A percentile compares a stretch with the other conserved stretches of the same genome.
Evolutionary conservation across 345 rosid species (phyloP).

Genomic region (Gynandropsis gynandra): DNA sequence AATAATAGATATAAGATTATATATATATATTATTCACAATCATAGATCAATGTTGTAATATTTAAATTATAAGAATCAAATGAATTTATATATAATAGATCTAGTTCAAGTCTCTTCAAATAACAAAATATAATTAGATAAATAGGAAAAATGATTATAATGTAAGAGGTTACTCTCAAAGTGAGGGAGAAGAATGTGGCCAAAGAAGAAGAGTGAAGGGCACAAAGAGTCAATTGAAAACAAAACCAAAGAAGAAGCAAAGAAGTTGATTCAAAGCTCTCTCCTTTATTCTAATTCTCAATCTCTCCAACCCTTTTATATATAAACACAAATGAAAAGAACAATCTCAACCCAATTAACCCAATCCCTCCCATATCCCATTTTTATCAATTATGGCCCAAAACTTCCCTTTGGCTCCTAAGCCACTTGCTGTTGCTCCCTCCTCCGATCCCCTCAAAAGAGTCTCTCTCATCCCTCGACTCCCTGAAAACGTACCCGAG

Average conservation of each 20-base stretch:
- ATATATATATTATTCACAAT: too few species aligned
- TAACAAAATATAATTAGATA: too few species aligned
- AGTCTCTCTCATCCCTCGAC: constrained; percentile 31
- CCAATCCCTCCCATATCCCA: constrained; percentile 9
- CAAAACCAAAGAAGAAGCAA: constrained; percentile 55
- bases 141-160: too few species aligned
- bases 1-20: too few species aligned
- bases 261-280: constrained; percentile 55
- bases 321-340: constrained; percentile 1
- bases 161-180: too few species aligned
- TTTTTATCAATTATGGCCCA: constrained; percentile 22
- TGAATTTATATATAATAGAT: not conserved
- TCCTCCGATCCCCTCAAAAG: constrained; percentile 27
- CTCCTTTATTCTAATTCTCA: not conserved
- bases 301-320: constrained; percentile 14
- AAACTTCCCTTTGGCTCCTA: constrained; percentile 33
- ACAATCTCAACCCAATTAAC: not conserved
- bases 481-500: constrained; percentile 19
- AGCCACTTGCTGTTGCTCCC: constrained; percentile 5
- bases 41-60: too few species aligned
- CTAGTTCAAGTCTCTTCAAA: not conserved
- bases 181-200: not conserved
- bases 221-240: constrained; percentile 17
- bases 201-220: constrained; percentile 16
- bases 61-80: too few species aligned